Conservation (phyloP, 176 grass and related monocot species). For the Oryza meyeriana region DNA sequence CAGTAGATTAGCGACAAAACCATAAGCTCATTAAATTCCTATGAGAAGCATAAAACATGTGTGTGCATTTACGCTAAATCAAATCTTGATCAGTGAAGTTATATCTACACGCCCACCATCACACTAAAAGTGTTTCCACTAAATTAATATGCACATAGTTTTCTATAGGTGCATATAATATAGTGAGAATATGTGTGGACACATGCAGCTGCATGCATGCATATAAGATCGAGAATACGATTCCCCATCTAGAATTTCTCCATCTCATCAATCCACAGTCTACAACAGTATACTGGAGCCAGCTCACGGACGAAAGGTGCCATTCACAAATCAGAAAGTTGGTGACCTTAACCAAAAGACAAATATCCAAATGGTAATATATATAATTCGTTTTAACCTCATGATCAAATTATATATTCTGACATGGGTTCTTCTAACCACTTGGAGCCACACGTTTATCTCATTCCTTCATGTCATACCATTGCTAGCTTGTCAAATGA, state of each 20-base stretch:
- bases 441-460: not conserved
- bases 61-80: too few species aligned
- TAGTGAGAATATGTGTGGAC: conserved; percentile 5
- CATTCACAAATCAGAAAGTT: conserved; percentile 14
- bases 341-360: not conserved
- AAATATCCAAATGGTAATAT: not conserved
- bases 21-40: too few species aligned
- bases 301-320: conserved; percentile 34
- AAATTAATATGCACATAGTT: not conserved
- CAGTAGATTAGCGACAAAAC: too few species aligned
- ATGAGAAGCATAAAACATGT: too few species aligned
- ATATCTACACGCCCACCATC: not conserved
- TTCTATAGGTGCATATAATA: not conserved
- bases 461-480: not conserved
- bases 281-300: not conserved
- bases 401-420: not conserved
- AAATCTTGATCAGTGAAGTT: not conserved
- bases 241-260: conserved; percentile 41
- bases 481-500: not conserved
- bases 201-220: not conserved
- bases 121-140: not conserved
- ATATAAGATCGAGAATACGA: conserved; percentile 21
- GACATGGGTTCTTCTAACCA: not conserved
- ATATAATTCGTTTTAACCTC: not conserved
- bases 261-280: not conserved